Percentiles rank a stretch among this genome's conserved stretches.
These are phyloP conservation scores for Thecamonas trahens DNA, from an alignment of 78 protist species.

Conservation along the genomic window DNA sequence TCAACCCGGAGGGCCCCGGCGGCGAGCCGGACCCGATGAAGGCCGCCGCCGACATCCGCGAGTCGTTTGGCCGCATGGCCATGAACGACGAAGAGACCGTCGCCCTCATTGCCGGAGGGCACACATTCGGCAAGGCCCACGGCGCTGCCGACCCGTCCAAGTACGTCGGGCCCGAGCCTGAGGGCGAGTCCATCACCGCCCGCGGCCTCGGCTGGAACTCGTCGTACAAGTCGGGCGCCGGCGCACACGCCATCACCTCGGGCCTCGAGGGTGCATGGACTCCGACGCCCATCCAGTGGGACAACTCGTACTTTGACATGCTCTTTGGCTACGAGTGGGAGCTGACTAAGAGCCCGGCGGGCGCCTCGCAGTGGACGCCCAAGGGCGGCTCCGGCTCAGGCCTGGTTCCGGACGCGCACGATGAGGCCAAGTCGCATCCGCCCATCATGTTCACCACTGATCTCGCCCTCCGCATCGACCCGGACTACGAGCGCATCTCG, in stretches of 20 bases:
- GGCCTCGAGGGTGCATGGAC: slow-evolving; percentile 72
- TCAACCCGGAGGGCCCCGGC: slow-evolving; percentile 52
- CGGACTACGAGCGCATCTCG: slow-evolving; percentile 6
- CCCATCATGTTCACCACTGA: slow-evolving; percentile 33
- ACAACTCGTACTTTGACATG: slow-evolving; percentile 18
- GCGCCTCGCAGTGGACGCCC: slow-evolving; percentile 18
- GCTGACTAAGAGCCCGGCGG: slow-evolving; percentile 20
- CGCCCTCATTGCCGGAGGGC: slow-evolving; percentile 67
- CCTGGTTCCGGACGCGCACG: neutral
- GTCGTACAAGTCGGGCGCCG: slow-evolving; percentile 32
- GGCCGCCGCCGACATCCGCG: slow-evolving; percentile 17
- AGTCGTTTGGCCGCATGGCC: slow-evolving; percentile 44
- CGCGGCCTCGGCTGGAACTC: neutral
- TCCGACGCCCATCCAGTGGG: slow-evolving; percentile 31
- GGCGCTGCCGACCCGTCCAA: slow-evolving; percentile 36
- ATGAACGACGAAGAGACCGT: slow-evolving; percentile 58
- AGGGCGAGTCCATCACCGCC: neutral
- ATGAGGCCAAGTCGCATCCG: neutral
- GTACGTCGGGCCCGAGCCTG: neutral
- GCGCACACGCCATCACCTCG: slow-evolving; percentile 28
- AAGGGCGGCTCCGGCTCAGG: neutral
- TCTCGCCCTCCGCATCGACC: slow-evolving; percentile 27
- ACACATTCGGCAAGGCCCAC: slow-evolving; percentile 60
- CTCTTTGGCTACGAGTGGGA: slow-evolving; percentile 18
- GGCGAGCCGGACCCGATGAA: slow-evolving; percentile 16